Base-by-base conservation (phyloP, 202 grass and related monocot genomes). In the Panicum hallii region DNA sequence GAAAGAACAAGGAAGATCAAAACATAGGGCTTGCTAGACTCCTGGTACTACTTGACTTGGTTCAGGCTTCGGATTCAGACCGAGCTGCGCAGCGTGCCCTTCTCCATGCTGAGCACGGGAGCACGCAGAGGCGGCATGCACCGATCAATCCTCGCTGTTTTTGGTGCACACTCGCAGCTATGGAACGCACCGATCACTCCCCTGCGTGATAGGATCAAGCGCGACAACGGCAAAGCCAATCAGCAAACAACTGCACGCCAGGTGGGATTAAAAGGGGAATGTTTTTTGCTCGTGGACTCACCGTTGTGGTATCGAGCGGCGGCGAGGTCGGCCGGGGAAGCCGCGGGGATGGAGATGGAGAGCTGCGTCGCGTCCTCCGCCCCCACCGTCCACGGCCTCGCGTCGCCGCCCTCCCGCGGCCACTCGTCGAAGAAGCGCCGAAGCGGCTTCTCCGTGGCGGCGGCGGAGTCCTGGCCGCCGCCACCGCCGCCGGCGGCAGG, bases 391-490 rank as follows among this genome's bases (percentile, higher is more conserved):
- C 87, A 53, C 73, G 54, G 43, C 85, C 74, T 36, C 4, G 53
- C 50, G 15, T 85, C 84, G 60, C 73, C 78, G 68, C 48, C 61
- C 53, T 66, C 81, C 17, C 79, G 94, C 19, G 92, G 94, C 82
- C 90, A 91, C 56, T 97, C 95, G 46, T 97, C 92, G 42, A 97
- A 87, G 92, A 97, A 95, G 60, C 77, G 90, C 23, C 92, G 90
- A 66, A 97, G 89, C 2, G 90, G 90, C 82, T 87, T 94, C 77
- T 87, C 84, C 73, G 49, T 44, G 52, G 62, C 34, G 4, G 43
- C 23, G 6, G 34, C 10, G 32, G 26, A 26, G 26, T 32, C 32
- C 32, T 32, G 32, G 32, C 32, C 32, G 32, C 32, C 32, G 32
- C 2, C n/a, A n/a, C n/a, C 32, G 32, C 2, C 32, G 9, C 7